These are phyloP conservation scores for Orobanche coerulescens DNA, from an alignment of 257 asterid species.

Conservation along the genomic window DNA sequence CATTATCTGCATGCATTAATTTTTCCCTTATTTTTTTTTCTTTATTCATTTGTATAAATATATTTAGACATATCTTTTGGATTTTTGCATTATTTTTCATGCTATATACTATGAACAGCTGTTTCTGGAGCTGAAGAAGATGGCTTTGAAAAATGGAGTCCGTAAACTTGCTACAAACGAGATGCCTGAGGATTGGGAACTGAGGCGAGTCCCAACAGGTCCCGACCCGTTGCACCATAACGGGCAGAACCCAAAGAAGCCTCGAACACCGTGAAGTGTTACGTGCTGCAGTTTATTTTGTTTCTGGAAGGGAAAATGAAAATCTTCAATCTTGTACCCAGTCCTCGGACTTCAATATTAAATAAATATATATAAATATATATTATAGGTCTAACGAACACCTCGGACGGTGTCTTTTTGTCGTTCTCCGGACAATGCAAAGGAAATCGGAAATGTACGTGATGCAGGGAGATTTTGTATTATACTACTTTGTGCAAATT, in stretches of 20 bases:
- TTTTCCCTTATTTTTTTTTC: neutral
- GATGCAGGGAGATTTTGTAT: too few relatives aligned
- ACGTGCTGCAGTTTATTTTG: neutral
- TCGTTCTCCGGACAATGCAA: too few relatives aligned
- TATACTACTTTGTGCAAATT: constrained; percentile 18
- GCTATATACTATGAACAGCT: too few relatives aligned
- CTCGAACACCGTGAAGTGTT: constrained; percentile 36
- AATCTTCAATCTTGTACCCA: too few relatives aligned
- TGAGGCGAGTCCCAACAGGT: constrained; percentile 47
- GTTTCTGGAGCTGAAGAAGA: constrained; percentile 32
- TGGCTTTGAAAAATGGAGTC: constrained; percentile 26
- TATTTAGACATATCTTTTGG: neutral
- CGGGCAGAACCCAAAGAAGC: constrained; percentile 44
- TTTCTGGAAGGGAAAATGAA: neutral
- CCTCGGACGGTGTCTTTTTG: too few relatives aligned
- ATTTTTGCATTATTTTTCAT: neutral
- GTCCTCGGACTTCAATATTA: too few relatives aligned
- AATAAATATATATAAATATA: too few relatives aligned
- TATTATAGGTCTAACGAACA: too few relatives aligned
- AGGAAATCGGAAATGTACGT: too few relatives aligned
- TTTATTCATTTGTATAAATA: neutral
- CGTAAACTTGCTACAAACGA: constrained; percentile 6
- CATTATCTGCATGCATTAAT: neutral
- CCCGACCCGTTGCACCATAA: constrained; percentile 62
- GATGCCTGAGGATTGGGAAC: constrained; percentile 41